phyloP scores from a whole-genome alignment of 345 rosid genomes.

The Odontarrhena argentea region DNA sequence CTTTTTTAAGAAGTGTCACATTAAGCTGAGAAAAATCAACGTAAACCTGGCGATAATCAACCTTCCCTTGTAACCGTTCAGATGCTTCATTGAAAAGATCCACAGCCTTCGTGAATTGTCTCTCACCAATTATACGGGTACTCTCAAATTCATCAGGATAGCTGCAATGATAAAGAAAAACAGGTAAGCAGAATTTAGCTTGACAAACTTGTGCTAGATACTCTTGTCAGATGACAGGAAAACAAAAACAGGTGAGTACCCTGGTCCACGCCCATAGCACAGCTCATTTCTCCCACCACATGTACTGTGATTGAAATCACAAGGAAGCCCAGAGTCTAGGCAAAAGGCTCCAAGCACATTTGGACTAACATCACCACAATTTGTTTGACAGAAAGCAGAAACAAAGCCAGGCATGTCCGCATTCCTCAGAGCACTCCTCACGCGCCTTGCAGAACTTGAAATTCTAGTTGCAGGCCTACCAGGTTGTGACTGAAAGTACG shows the following conservation, averaged over 20 bases:
- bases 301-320: constrained; percentile 99
- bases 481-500: constrained; percentile 75
- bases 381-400: constrained; percentile 95
- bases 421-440: constrained; percentile 76
- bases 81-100: constrained; percentile 85
- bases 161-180: constrained; percentile 48
- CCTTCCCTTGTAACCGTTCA: constrained; percentile 70
- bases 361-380: constrained; percentile 99
- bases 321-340: constrained; percentile 81
- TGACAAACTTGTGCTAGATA: background rate
- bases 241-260: constrained; percentile 51
- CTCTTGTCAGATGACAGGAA: constrained; percentile 11
- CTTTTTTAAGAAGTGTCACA: constrained; percentile 59
- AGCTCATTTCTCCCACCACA: constrained; percentile 90
- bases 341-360: constrained; percentile 97
- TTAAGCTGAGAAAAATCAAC: constrained; percentile 88
- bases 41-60: constrained; percentile 78
- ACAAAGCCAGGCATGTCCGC: constrained; percentile 85
- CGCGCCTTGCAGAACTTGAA: constrained; percentile 74
- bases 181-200: constrained; percentile 16
- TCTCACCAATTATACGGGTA: constrained; percentile 88
- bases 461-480: constrained; percentile 68
- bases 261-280: constrained; percentile 98
- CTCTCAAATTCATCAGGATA: constrained; percentile 97
- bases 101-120: constrained; percentile 77